Evolutionary conservation across 73 alveolate species (phyloP).

Genomic region (Symbiodinium natans): DNA sequence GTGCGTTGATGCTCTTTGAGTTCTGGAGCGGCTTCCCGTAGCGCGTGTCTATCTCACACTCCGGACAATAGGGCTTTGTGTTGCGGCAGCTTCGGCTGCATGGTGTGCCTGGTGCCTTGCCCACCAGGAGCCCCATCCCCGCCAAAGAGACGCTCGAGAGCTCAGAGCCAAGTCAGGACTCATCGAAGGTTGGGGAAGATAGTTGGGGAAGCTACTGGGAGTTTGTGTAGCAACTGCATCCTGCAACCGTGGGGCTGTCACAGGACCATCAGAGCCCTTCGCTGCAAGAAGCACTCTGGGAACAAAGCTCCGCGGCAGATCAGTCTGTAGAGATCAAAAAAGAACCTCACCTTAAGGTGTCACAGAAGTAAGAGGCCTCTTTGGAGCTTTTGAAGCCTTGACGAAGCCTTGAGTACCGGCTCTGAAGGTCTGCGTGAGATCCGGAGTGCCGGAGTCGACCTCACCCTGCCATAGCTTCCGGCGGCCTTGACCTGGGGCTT

Average conservation of each 20-base stretch:
- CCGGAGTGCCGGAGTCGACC: constrained; percentile 79
- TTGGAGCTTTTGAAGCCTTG: too few relatives aligned
- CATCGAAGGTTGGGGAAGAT: not conserved
- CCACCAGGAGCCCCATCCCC: constrained; percentile 45
- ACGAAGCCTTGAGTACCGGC: too few relatives aligned
- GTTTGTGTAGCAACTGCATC: not conserved
- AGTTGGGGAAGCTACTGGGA: not conserved
- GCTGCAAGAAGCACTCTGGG: constrained; percentile 56
- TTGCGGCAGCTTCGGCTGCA: too few relatives aligned
- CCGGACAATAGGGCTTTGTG: too few relatives aligned
- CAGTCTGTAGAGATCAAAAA: too few relatives aligned
- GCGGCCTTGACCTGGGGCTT: not conserved
- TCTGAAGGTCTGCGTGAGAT: constrained; percentile 41
- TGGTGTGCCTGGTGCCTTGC: too few relatives aligned
- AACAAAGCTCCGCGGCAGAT: constrained; percentile 21
- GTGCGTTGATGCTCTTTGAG: not conserved
- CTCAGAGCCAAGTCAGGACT: constrained; percentile 53
- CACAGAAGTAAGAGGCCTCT: too few relatives aligned
- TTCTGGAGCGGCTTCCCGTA: constrained; percentile 36
- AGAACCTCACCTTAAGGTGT: too few relatives aligned
- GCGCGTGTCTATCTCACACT: too few relatives aligned
- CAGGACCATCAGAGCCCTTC: constrained; percentile 72
- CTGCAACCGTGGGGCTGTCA: not conserved
- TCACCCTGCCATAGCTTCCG: not conserved
- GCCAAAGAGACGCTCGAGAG: constrained; percentile 52